These are phyloP conservation scores for Aspergillus versicolor DNA, from an alignment of 2,329 filamentous ascomycete genomes.

Conservation along the genomic window DNA sequence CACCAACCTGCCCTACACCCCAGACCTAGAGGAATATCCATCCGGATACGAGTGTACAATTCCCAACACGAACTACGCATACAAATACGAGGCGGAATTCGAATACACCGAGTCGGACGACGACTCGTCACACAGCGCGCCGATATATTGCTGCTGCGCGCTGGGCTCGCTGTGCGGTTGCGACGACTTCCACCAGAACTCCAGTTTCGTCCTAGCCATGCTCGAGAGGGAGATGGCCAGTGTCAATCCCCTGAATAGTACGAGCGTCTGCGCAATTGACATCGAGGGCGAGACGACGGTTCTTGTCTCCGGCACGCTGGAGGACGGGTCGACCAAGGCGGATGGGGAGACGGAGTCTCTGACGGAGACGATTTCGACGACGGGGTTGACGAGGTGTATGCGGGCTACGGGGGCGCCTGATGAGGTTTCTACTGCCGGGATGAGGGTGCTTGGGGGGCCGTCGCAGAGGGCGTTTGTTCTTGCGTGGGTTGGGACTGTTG, in stretches of 20 bases:
- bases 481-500: not conserved
- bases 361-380: not conserved
- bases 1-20: not conserved
- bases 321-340: not conserved
- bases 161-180: not conserved
- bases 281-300: not conserved
- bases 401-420: not conserved
- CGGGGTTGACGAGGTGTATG: not conserved
- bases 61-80: not conserved
- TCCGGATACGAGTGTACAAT: not conserved
- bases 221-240: not conserved
- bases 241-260: rapidly evolving
- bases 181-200: not conserved
- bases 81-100: not conserved
- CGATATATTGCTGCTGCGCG: not conserved
- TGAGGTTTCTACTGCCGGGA: not conserved
- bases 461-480: not conserved
- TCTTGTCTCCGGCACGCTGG: not conserved
- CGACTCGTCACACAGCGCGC: too few relatives aligned
- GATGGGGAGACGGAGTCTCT: not conserved
- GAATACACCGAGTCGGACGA: not conserved
- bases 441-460: not conserved
- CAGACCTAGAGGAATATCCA: not conserved
- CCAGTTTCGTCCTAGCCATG: not conserved
- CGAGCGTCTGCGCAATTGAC: not conserved